These are phyloP conservation scores for Gloeopeniophorella convolvens DNA, from an alignment of 768 basidiomycete genomes.

Conservation along the genomic window DNA sequence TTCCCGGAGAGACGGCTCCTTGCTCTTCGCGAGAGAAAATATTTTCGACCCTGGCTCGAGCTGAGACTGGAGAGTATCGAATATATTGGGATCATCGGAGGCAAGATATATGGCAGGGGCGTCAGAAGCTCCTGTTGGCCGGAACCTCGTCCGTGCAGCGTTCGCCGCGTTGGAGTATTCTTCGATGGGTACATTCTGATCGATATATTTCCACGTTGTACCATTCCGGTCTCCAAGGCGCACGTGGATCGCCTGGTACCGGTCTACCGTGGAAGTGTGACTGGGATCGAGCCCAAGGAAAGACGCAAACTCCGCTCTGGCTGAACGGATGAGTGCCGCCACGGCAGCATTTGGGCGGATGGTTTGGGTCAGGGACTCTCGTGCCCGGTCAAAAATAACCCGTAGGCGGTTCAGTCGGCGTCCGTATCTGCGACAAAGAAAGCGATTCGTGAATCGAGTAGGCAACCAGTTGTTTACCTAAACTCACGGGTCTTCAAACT, in stretches of 20 bases:
- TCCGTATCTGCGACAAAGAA: constrained; percentile 37
- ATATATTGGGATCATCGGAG: constrained; percentile 47
- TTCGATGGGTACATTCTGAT: constrained; percentile 41
- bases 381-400: constrained; percentile 44
- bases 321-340: constrained; percentile 40
- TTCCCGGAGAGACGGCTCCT: constrained; percentile 35
- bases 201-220: constrained; percentile 37
- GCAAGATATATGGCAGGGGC: constrained; percentile 48
- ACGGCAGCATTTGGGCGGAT: constrained; percentile 48
- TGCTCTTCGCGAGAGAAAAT: constrained; percentile 42
- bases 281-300: constrained; percentile 21
- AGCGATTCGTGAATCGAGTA: neutral
- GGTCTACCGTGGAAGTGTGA: constrained; percentile 9
- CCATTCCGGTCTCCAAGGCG: constrained; percentile 55
- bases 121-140: constrained; percentile 19
- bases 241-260: constrained; percentile 55
- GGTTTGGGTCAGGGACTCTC: constrained; percentile 41
- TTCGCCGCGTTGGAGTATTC: constrained; percentile 42
- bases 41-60: constrained; percentile 32
- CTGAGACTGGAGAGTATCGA: constrained; percentile 36
- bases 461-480: neutral
- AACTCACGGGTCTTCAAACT: constrained; percentile 60
- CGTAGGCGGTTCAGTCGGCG: constrained; percentile 49
- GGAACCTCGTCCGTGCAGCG: constrained; percentile 36
- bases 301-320: constrained; percentile 40